Evolutionary conservation across 495 filamentous ascomycete genomes (phyloP), one percentile per base, ranked within the genome.

Genomic region (Annulohypoxylon stygium): DNA sequence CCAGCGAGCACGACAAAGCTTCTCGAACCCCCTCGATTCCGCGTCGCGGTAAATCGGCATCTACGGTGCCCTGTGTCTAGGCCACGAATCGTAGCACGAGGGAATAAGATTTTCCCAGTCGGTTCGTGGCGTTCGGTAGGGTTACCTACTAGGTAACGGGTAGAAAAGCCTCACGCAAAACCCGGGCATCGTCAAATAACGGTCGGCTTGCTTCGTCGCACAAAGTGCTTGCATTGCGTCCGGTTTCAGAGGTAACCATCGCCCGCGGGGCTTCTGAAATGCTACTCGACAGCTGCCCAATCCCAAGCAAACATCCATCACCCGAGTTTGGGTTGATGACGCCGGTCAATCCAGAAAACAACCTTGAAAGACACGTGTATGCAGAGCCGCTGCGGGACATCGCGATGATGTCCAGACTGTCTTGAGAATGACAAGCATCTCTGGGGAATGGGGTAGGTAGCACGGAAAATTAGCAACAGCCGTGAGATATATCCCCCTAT

Each of bases 141-240:
- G 30, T 30, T 30, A 30, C 30, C 30, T 30, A 30, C 43, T 20
- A 47, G n/a, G 43, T 53, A 48, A 69, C 53, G 41, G 26, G 39
- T 10, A 23, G 39, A 47, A 41, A 45, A 67, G 62, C 55, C 62
- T 61, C 55, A 34, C 16, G 20, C 20, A 16, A 14, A 11, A 37
- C 11, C n/a, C 12, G 36, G 54, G 23, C 30, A 59, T 54, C 30
- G 51, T 54, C 25, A 57, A 53, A 64, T 61, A 64, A 65, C 65
- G 39, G 48, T 61, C 53, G 41, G 37, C 41, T 43, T 47, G 33
- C 64, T 33, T 18, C 30, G 55, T 69, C n/a, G 57, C 48, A 74
- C 71, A 69, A 74, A 66, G 66, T 66, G 66, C 66, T 60, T 66
- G 66, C 71, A 74, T 69, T 69, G 37, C 18, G 18, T 47, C 14